These are phyloP conservation scores for Plasmodium cynomolgi DNA, from an alignment of 169 alveolate genomes.

Conservation along the genomic window DNA sequence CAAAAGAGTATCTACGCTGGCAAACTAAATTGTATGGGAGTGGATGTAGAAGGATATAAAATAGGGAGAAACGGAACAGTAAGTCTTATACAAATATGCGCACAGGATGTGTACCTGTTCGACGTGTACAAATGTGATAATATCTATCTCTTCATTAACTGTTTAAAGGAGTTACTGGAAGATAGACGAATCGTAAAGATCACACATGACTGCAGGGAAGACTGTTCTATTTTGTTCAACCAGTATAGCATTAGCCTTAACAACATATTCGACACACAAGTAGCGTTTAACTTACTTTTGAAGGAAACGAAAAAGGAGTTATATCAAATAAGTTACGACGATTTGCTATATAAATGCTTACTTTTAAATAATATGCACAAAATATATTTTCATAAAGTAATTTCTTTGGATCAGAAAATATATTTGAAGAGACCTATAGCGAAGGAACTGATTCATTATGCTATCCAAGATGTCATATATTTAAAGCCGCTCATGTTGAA, in stretches of 20 bases:
- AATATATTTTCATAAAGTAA: constrained; percentile 63
- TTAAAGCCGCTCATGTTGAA: constrained; percentile 35
- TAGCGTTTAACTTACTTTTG: constrained; percentile 40
- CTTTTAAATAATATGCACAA: constrained; percentile 51
- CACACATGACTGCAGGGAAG: constrained; percentile 64
- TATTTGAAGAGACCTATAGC: constrained; percentile 57
- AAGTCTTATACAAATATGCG: constrained; percentile 42
- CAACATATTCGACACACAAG: constrained; percentile 54
- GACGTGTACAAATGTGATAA: constrained; percentile 66
- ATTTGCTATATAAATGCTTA: constrained; percentile 34
- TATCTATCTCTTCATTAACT: background rate
- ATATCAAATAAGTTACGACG: constrained; percentile 66
- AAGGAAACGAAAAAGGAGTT: constrained; percentile 31
- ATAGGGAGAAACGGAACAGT: constrained; percentile 49
- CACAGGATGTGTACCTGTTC: constrained; percentile 36
- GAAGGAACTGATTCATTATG: constrained; percentile 40
- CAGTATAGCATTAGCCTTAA: constrained; percentile 36
- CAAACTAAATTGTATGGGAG: constrained; percentile 9
- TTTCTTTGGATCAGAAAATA: constrained; percentile 23
- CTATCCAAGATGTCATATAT: constrained; percentile 55
- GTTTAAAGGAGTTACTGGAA: constrained; percentile 42
- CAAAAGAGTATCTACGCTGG: background rate
- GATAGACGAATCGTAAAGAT: constrained; percentile 6
- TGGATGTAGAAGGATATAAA: constrained; percentile 65
- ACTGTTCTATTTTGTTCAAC: constrained; percentile 43